Evolutionary conservation across 2,329 filamentous ascomycete species (phyloP).

Genomic region (Cercospora canescens): DNA sequence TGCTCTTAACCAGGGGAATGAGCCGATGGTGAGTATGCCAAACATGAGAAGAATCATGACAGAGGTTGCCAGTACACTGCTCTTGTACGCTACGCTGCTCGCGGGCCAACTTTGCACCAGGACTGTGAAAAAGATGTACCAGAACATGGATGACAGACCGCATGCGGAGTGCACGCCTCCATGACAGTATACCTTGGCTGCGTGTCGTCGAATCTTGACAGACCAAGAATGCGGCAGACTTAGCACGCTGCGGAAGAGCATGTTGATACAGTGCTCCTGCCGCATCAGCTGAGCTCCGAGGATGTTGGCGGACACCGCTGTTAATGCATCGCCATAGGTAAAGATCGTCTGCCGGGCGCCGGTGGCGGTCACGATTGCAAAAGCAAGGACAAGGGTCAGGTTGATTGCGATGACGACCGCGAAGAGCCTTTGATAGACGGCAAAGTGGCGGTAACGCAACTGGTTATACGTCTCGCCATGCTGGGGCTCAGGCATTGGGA

Average conservation of each 20-base stretch:
- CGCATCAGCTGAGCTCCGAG: constrained; percentile 38
- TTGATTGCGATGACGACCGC: constrained; percentile 31
- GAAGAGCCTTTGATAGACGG: constrained; percentile 35
- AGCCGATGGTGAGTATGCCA: constrained; percentile 60
- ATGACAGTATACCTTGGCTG: constrained; percentile 44
- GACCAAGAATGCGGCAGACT: constrained; percentile 37
- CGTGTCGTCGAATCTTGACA: constrained; percentile 36
- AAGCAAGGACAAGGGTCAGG: constrained; percentile 24
- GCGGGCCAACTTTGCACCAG: constrained; percentile 32
- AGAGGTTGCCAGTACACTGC: constrained; percentile 50
- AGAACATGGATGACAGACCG: constrained; percentile 40
- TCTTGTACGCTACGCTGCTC: constrained; percentile 5
- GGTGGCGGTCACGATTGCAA: not conserved
- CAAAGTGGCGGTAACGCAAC: constrained; percentile 34
- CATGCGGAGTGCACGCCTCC: constrained; percentile 44
- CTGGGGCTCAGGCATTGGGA: constrained; percentile 26
- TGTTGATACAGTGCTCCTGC: constrained; percentile 44
- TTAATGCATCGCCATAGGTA: constrained; percentile 33
- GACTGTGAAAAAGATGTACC: constrained; percentile 46
- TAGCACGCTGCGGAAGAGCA: constrained; percentile 37
- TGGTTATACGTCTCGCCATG: constrained; percentile 24
- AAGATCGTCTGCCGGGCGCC: not conserved
- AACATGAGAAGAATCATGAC: constrained; percentile 58
- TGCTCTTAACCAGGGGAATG: constrained; percentile 64
- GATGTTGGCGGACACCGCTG: constrained; percentile 38